phyloP scores from a whole-genome alignment of 1,284 basidiomycete species.

The Athelia psychrophila region DNA sequence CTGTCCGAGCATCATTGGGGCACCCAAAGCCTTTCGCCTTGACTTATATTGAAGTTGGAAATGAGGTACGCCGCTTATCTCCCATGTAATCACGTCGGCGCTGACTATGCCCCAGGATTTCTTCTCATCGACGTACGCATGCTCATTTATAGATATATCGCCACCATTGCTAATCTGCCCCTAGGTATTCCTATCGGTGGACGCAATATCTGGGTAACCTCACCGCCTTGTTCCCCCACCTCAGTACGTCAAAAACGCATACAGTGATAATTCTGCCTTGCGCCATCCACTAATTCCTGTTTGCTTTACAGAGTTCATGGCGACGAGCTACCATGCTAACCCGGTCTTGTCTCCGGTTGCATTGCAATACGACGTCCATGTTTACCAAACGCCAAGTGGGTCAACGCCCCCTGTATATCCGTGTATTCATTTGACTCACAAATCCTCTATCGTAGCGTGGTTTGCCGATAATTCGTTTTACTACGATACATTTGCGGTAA shows the following conservation, averaged over 20 bases:
- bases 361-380: slow-evolving; percentile 59
- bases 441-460: slow-evolving; percentile 33
- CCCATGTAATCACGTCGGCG: background rate
- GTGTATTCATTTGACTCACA: too few species aligned
- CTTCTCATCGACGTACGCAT: slow-evolving; percentile 30
- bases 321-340: slow-evolving; percentile 45
- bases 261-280: background rate
- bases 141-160: background rate
- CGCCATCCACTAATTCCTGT: slow-evolving; percentile 7
- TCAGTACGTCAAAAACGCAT: slow-evolving; percentile 47
- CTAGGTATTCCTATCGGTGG: slow-evolving; percentile 63
- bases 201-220: slow-evolving; percentile 52
- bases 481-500: slow-evolving; percentile 53
- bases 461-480: slow-evolving; percentile 60
- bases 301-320: slow-evolving; percentile 52
- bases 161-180: background rate
- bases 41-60: slow-evolving; percentile 63
- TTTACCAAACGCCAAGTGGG: slow-evolving; percentile 63
- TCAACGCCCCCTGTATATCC: background rate
- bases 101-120: slow-evolving; percentile 38
- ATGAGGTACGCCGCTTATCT: slow-evolving; percentile 38
- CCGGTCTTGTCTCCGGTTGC: slow-evolving; percentile 53
- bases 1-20: slow-evolving; percentile 59
- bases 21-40: slow-evolving; percentile 59
- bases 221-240: slow-evolving; percentile 54